Base-by-base conservation (phyloP, 345 rosid genomes). In the Dipteronia sinensis region DNA sequence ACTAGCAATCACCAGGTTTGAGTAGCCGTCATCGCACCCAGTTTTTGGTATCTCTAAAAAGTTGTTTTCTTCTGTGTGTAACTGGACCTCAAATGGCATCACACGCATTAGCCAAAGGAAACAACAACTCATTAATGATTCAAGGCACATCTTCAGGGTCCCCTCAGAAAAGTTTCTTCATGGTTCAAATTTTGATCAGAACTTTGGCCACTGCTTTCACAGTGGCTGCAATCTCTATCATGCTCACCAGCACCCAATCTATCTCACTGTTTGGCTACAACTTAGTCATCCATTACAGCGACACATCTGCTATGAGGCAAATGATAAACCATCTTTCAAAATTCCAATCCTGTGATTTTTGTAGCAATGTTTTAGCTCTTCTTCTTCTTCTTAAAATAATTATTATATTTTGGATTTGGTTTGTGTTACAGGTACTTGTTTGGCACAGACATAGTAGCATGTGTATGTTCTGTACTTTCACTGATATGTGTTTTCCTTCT, bases 261-360 rank as follows among this genome's bases (percentile, higher is more conserved):
- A 40, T 86, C 17, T 0, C 49, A 0, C 1, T 86, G 2, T 77
- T 85, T 42, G 87, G 87, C 7, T 34, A 82, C 56, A 23, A 10
- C 6, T 44, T 88, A 19, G 55, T 10, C 0, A 87, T 88, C 68
- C 82, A 79, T 20, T 89, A 84, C 74, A 77, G 65, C 75, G 73
- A 82, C 83, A 61, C 87, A 17, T 84, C 90, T 53, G 82, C 92
- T 42, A 49, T 67, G 85, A 88, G 82, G 95, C 86, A 72, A 65
- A 13, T 8, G 7, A n/a, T 61, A n/a, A 34, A 34, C 56, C 22
- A 63, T n/a, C 42, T 19, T 51, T 20, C n/a, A n/a, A 61, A 61
- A 10, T 61, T 22, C 9, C 8, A 61, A 11, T 61, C 29, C 65
- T 7, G 19, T 11, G 62, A 19, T 55, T 61, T 61, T 47, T 23